Evolutionary conservation across 805 yeast genomes (phyloP).

Genomic region (Barnettozyma californica): DNA sequence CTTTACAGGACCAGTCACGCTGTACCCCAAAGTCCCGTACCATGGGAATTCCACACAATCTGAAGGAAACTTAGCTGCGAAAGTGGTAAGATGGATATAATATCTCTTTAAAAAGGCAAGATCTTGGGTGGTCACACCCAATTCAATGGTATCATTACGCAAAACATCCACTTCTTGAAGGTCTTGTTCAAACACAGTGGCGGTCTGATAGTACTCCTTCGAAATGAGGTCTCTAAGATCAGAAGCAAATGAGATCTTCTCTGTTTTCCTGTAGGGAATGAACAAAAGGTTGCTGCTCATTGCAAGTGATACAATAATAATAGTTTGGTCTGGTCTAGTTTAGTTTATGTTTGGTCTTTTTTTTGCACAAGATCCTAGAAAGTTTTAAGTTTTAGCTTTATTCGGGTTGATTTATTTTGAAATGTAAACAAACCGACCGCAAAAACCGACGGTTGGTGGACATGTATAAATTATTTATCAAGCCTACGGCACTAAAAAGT

Average conservation of each 20-base stretch:
- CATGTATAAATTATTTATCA: no score
- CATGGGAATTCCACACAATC: conserved; percentile 62
- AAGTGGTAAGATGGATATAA: conserved; percentile 36
- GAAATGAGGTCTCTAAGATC: conserved; percentile 41
- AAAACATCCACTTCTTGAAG: conserved; percentile 37
- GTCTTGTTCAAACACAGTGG: conserved; percentile 37
- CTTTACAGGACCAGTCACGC: conserved; percentile 43
- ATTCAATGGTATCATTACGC: conserved; percentile 36
- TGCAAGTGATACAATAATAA: neutral
- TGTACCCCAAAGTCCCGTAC: conserved; percentile 62
- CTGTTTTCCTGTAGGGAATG: conserved; percentile 47
- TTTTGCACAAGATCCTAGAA: neutral
- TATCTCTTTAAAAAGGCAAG: conserved; percentile 39
- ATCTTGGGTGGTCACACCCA: conserved; percentile 33
- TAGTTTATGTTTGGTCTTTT: no score
- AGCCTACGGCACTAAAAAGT: no score
- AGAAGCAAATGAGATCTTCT: conserved; percentile 34
- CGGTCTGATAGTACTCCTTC: conserved; percentile 40
- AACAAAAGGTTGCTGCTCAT: conserved; percentile 37
- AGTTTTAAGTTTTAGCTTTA: neutral
- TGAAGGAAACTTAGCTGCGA: conserved; percentile 56
- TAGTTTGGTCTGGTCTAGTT: no score
- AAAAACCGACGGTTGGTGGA: neutral
- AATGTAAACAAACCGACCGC: conserved; percentile 5
- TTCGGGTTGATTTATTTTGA: neutral